Percentiles rank a stretch among this genome's conserved stretches.
These are phyloP conservation scores for Diaporthe vaccinii DNA, from an alignment of 2,329 filamentous ascomycete genomes.

Conservation along the genomic window DNA sequence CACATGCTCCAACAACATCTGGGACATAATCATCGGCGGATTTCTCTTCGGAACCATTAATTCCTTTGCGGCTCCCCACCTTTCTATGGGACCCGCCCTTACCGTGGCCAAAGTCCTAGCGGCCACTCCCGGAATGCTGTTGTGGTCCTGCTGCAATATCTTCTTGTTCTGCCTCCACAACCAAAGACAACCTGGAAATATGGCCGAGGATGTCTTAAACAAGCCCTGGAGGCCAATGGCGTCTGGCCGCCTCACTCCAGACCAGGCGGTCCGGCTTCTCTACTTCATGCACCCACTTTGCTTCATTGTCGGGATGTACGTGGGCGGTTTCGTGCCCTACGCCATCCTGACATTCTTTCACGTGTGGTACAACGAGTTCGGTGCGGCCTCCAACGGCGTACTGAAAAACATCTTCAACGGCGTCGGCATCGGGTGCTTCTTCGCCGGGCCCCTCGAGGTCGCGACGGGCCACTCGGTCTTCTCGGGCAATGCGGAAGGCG, in stretches of 20 bases:
- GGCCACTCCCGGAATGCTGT: background rate
- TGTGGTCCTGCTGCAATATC: background rate
- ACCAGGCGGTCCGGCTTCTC: no score
- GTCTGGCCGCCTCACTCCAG: no score
- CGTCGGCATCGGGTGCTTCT: background rate
- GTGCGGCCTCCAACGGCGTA: no score
- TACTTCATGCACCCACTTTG: no score
- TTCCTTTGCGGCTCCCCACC: background rate
- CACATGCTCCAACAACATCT: background rate
- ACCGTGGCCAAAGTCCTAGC: background rate
- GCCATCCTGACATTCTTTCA: no score
- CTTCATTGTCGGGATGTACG: no score
- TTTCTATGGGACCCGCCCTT: background rate
- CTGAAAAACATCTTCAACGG: no score
- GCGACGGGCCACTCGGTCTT: background rate
- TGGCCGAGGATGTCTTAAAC: background rate
- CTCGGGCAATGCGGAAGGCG: background rate
- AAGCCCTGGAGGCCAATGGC: background rate
- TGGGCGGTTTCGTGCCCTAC: no score
- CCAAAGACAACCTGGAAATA: background rate
- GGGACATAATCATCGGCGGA: background rate
- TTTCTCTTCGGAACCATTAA: background rate
- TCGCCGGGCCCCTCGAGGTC: background rate
- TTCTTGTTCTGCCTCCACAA: background rate
- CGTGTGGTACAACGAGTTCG: no score